Evolutionary conservation across 768 basidiomycete species (phyloP).

Genomic region (Tricholomella constricta): DNA sequence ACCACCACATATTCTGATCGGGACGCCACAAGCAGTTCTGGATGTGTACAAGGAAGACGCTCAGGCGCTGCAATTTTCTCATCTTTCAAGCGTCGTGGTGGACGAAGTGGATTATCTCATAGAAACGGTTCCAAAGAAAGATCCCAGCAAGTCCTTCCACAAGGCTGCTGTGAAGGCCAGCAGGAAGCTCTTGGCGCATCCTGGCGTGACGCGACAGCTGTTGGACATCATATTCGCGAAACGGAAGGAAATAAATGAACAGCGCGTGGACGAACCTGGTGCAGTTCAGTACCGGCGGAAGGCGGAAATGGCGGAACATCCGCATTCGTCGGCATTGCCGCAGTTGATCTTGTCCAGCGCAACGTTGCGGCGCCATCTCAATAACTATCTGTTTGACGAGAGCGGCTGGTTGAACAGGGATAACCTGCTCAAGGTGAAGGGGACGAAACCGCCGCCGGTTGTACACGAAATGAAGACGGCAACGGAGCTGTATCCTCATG

Average conservation of each 20-base stretch:
- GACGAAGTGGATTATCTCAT: slow-evolving; percentile 80
- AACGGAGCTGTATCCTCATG: slow-evolving; percentile 7
- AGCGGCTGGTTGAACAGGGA: slow-evolving; percentile 60
- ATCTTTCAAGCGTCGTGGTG: slow-evolving; percentile 61
- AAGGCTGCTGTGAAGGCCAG: slow-evolving; percentile 37
- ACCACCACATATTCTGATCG: slow-evolving; percentile 69
- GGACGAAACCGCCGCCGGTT: slow-evolving; percentile 12
- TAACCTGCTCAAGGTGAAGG: slow-evolving; percentile 42
- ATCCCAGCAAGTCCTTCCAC: slow-evolving; percentile 38
- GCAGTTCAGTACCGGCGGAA: slow-evolving; percentile 17
- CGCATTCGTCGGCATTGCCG: slow-evolving; percentile 31
- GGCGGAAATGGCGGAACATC: slow-evolving; percentile 10
- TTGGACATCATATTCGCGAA: slow-evolving; percentile 56
- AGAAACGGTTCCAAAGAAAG: slow-evolving; percentile 48
- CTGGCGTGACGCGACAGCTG: slow-evolving; percentile 58
- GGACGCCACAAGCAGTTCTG: slow-evolving; percentile 68
- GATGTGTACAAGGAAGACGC: slow-evolving; percentile 53
- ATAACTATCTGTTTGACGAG: slow-evolving; percentile 52
- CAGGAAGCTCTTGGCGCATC: slow-evolving; percentile 52
- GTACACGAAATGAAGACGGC: neutral
- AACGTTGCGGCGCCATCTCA: slow-evolving; percentile 59
- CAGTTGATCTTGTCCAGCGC: slow-evolving; percentile 75
- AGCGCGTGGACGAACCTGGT: slow-evolving; percentile 25
- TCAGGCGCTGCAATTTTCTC: slow-evolving; percentile 43
- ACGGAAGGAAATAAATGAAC: slow-evolving; percentile 31